Percentiles rank a stretch among this genome's conserved stretches.
Conservation (phyloP, 768 basidiomycete genomes). For the Kwoniella sp. region DNA sequence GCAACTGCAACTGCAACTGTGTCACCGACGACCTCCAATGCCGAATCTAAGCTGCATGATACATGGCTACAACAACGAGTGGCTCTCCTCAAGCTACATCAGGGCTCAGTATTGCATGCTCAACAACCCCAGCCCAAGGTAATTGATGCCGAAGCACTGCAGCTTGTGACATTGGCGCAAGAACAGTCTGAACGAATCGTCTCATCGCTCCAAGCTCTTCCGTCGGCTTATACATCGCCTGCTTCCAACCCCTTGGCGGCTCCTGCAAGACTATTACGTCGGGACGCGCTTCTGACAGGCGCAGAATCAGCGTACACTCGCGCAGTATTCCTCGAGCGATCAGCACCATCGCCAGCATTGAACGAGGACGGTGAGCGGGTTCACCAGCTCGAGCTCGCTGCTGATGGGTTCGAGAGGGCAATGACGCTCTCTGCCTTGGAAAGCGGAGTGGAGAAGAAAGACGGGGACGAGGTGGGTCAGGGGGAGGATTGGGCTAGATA, state of each 20-base stretch:
- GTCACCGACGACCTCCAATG: conserved; percentile 18
- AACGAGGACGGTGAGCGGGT: conserved; percentile 14
- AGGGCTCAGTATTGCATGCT: conserved; percentile 44
- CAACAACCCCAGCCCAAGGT: conserved; percentile 17
- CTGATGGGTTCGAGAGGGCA: conserved; percentile 49
- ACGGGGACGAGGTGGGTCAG: conserved; percentile 27
- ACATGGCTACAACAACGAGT: conserved; percentile 44
- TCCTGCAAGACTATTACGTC: conserved; percentile 32
- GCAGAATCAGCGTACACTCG: conserved; percentile 45
- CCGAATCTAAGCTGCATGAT: conserved; percentile 37
- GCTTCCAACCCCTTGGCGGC: conserved; percentile 21
- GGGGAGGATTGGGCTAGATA: conserved; percentile 49
- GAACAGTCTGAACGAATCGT: conserved; percentile 20
- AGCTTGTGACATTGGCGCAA: conserved; percentile 21
- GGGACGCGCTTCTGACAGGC: conserved; percentile 41
- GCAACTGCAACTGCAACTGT: no score
- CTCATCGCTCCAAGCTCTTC: conserved; percentile 11
- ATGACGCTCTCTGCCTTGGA: conserved; percentile 39
- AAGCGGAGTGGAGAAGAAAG: conserved; percentile 30
- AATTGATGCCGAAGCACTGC: conserved; percentile 10
- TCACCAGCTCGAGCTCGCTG: conserved; percentile 33
- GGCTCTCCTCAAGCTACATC: conserved; percentile 43
- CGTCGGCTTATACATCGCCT: conserved; percentile 12
- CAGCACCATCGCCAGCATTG: neutral
- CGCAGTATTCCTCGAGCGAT: conserved; percentile 39